These are phyloP conservation scores for Mycena galopus DNA, from an alignment of 768 basidiomycete genomes.

Conservation along the genomic window DNA sequence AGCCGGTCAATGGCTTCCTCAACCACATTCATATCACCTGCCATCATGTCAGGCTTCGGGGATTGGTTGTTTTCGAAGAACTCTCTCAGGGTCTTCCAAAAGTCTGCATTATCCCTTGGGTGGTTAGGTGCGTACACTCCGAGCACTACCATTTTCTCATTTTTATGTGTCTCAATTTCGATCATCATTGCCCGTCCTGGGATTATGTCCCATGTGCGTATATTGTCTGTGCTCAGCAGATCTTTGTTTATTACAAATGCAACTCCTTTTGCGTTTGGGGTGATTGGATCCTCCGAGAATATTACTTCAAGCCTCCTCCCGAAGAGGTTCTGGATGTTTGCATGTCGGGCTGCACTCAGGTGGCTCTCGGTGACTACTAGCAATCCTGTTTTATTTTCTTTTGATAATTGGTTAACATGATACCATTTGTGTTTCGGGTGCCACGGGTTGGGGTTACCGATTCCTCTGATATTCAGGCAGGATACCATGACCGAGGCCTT, in stretches of 20 bases:
- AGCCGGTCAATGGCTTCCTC: background rate
- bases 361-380: constrained; percentile 1
- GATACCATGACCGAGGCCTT: no score
- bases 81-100: background rate
- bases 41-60: constrained; percentile 1
- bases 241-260: constrained; percentile 2
- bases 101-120: background rate
- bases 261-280: background rate
- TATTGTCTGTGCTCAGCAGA: background rate
- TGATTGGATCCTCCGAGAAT: background rate
- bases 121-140: constrained; percentile 6
- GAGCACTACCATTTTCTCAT: background rate
- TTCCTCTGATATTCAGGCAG: constrained; percentile 31
- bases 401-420: background rate
- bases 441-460: background rate
- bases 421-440: constrained; percentile 4
- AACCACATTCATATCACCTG: background rate
- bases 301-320: background rate
- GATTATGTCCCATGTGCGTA: background rate
- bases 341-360: background rate
- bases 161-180: background rate
- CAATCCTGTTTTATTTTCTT: background rate
- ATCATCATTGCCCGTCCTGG: background rate
- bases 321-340: background rate
- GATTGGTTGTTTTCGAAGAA: background rate